Percentiles rank a stretch among this genome's conserved stretches.
These are phyloP conservation scores for Nidula microcarpa DNA, from an alignment of 768 basidiomycete genomes.

Conservation along the genomic window DNA sequence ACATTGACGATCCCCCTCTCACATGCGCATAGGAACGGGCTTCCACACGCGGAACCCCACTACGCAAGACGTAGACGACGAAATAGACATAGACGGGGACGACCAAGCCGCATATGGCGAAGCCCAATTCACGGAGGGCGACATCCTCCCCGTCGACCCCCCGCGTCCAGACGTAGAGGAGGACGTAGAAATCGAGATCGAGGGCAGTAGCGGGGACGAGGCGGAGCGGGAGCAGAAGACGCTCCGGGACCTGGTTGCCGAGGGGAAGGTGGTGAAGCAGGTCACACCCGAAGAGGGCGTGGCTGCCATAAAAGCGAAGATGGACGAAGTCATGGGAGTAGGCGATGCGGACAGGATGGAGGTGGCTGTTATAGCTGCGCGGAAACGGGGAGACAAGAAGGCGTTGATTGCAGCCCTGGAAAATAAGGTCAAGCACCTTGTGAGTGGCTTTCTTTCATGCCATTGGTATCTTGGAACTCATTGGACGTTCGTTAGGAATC, in stretches of 20 bases:
- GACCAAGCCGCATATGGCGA: conserved; percentile 65
- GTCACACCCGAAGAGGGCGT: conserved; percentile 12
- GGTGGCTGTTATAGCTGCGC: conserved; percentile 44
- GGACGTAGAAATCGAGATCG: conserved; percentile 41
- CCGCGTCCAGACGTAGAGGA: conserved; percentile 22
- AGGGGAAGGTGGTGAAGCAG: conserved; percentile 36
- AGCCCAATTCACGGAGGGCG: conserved; percentile 74
- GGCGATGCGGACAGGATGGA: conserved; percentile 46
- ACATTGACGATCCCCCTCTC: not conserved
- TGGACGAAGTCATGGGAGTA: conserved; percentile 36
- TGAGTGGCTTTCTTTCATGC: conserved; percentile 24
- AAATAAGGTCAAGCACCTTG: conserved; percentile 55
- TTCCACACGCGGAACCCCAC: conserved; percentile 58
- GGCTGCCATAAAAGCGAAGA: conserved; percentile 22
- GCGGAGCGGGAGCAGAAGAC: conserved; percentile 29
- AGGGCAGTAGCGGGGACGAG: conserved; percentile 30
- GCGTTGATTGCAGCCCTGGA: conserved; percentile 55
- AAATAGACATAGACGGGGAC: conserved; percentile 78
- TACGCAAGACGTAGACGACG: conserved; percentile 71
- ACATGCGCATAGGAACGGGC: conserved; percentile 53
- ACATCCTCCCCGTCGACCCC: conserved; percentile 45
- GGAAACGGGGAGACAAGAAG: conserved; percentile 41
- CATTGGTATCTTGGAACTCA: conserved; percentile 2
- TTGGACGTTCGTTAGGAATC: conserved; percentile 34
- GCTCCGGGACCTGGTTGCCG: conserved; percentile 51